Percentiles rank a stretch among this genome's conserved stretches.
Evolutionary conservation across 345 rosid species (phyloP).

Genomic region (Eucalyptus curtisii): DNA sequence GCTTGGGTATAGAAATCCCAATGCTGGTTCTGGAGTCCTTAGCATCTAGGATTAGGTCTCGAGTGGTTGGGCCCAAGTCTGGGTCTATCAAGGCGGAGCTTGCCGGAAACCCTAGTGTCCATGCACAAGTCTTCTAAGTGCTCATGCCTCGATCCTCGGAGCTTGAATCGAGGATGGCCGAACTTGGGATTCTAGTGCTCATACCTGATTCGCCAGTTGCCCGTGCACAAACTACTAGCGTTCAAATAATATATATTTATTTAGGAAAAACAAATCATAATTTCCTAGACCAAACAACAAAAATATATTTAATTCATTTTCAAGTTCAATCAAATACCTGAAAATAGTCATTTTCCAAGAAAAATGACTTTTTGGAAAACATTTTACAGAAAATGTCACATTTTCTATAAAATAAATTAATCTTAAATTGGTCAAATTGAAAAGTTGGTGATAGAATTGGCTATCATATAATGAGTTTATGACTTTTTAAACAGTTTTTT

Average conservation of each 20-base stretch:
- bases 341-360: background rate
- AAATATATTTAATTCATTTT: background rate
- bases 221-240: too few relatives aligned
- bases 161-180: too few relatives aligned
- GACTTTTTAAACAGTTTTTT: background rate
- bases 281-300: background rate
- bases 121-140: too few relatives aligned
- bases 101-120: too few relatives aligned
- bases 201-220: accelerated
- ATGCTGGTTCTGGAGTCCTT: too few relatives aligned
- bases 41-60: too few relatives aligned
- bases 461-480: background rate
- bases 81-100: too few relatives aligned
- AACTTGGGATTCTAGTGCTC: too few relatives aligned
- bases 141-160: too few relatives aligned
- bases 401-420: background rate
- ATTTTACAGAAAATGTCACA: background rate
- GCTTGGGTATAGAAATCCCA: too few relatives aligned
- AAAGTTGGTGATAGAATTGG: background rate
- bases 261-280: background rate
- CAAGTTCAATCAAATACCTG: background rate
- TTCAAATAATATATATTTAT: too few relatives aligned
- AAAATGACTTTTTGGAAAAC: background rate
- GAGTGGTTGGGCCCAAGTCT: too few relatives aligned
- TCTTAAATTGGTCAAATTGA: background rate